These are phyloP conservation scores for Cyberlindnera bimundalis DNA, from an alignment of 805 yeast species.

Conservation along the genomic window DNA sequence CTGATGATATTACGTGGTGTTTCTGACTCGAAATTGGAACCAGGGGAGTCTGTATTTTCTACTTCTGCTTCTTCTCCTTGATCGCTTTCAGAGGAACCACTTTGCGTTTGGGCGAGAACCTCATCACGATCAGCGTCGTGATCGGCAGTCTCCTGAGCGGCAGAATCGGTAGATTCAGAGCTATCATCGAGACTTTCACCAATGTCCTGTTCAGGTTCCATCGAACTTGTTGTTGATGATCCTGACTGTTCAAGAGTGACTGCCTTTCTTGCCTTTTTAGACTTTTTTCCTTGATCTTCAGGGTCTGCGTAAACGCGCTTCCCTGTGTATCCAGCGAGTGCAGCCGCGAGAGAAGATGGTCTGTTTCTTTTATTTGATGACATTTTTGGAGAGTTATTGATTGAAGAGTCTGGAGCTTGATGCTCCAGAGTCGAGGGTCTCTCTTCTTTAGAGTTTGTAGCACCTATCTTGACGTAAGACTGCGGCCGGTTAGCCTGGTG, in stretches of 20 bases:
- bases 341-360: constrained; percentile 26
- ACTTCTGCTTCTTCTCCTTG: constrained; percentile 16
- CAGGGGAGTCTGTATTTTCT: constrained; percentile 14
- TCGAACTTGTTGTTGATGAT: constrained; percentile 1
- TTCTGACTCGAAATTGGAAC: constrained; percentile 6
- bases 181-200: constrained; percentile 7
- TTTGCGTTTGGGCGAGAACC: constrained; percentile 8
- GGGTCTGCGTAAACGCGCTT: constrained; percentile 22
- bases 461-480: constrained; percentile 39
- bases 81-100: constrained; percentile 10
- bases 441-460: constrained; percentile 8
- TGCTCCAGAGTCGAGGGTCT: constrained; percentile 8
- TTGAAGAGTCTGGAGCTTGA: neutral
- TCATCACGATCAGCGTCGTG: constrained; percentile 24
- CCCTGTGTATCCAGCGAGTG: constrained; percentile 27
- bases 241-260: neutral
- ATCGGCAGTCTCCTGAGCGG: neutral
- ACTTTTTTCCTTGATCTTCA: constrained; percentile 18
- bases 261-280: constrained; percentile 24
- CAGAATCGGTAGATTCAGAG: neutral
- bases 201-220: constrained; percentile 9
- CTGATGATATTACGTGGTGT: constrained; percentile 24
- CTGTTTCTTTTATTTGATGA: constrained; percentile 1
- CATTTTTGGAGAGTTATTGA: neutral
- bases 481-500: constrained; percentile 43